These are phyloP conservation scores for Diaporthe helianthi DNA, from an alignment of 2,329 filamentous ascomycete species.

Conservation along the genomic window DNA sequence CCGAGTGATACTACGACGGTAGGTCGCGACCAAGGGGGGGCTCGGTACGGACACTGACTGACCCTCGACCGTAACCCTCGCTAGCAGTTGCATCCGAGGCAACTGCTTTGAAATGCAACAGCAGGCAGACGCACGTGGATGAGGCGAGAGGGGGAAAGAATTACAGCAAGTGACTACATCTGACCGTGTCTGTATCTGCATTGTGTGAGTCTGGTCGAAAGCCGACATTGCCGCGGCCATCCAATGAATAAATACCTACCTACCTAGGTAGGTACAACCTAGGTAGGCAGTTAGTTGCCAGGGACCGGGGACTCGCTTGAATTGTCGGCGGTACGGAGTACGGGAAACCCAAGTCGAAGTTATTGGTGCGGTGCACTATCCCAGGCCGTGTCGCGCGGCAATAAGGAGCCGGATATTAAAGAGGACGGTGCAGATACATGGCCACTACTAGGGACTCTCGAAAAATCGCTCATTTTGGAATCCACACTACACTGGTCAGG, in stretches of 20 bases:
- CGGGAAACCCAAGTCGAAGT: constrained; percentile 8
- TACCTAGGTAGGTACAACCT: too few species aligned
- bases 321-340: constrained; percentile 30
- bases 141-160: background rate
- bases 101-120: constrained; percentile 5
- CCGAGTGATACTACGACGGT: background rate
- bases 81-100: background rate
- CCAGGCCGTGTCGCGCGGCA: constrained; percentile 20
- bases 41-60: too few species aligned
- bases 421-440: constrained; percentile 9
- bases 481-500: constrained; percentile 25
- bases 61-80: background rate
- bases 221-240: constrained; percentile 25
- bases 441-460: background rate
- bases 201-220: background rate
- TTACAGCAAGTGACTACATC: background rate
- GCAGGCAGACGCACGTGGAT: background rate
- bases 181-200: background rate
- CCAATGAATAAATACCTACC: constrained; percentile 30
- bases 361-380: background rate
- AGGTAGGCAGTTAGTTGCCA: constrained; percentile 1
- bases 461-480: constrained; percentile 28
- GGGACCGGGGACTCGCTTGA: constrained; percentile 24
- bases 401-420: constrained; percentile 24
- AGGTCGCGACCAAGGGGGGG: background rate